Evolutionary conservation across 2,329 filamentous ascomycete genomes (phyloP), one percentile per base, ranked within the genome.

Genomic region (Claviceps monticola): DNA sequence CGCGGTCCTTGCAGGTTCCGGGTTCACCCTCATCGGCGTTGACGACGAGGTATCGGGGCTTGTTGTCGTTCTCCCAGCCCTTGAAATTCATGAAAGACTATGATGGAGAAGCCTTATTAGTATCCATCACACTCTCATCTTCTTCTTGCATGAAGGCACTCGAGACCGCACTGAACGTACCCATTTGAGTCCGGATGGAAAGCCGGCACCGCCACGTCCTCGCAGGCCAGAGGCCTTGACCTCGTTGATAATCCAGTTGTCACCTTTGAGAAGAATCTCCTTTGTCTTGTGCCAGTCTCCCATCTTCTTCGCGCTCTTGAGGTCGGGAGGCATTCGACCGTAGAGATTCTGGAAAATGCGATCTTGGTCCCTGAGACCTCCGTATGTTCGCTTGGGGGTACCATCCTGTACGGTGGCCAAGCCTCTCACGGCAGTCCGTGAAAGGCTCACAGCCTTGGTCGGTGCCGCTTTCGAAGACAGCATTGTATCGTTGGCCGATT

Each of bases 61-160:
- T 95, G 62, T 71, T 85, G 69, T 97, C 93, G 74, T 98, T 95
- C 64, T 98, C 91, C 93, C 93, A 98, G 63, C 89, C 93, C 74
- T 96, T 96, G 78, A 91, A 90, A 78, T 98, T 98, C 93, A 98
- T 98, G 72, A 98, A 98, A 48, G 90, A 96, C 89, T 95, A 64
- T 34, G n/a, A 37, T 37, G 38, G 37, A 38, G 21, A 29, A 45
- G n/a, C 1, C 36, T 6, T 5, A n/a, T 19, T 26, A 26, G 9
- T 34, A 17, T 38, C n/a, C 19, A 34, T 6, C 16, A 17, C 17
- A 47, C 37, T 26, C 4, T 14, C 3, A 29, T 19, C 16, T 26
- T 13, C 26, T 19, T 26, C 16, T 37, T n/a, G 13, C 13, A 21
- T 21, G 21, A 17, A 5, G 17, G 9, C 29, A 34, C 29, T 34